These are phyloP conservation scores for Deakozyma indianensis DNA, from an alignment of 805 yeast species.

Conservation along the genomic window DNA sequence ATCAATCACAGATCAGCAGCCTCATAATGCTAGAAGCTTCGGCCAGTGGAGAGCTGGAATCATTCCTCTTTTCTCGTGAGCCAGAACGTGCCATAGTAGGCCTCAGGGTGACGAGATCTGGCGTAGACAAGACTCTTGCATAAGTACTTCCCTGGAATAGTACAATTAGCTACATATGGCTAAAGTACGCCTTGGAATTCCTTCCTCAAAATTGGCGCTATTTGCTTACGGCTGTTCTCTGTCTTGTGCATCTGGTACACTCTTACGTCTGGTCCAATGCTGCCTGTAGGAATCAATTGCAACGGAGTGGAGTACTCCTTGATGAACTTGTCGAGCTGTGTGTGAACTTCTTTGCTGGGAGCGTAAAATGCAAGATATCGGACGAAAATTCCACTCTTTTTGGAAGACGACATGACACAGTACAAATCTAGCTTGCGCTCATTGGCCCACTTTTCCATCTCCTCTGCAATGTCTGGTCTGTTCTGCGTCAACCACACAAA, in stretches of 20 bases:
- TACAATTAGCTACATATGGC: too few relatives aligned
- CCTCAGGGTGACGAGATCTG: not conserved
- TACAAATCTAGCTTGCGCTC: conserved; percentile 25
- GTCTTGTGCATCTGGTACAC: conserved; percentile 36
- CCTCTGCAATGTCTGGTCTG: conserved; percentile 17
- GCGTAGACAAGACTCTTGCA: conserved; percentile 3
- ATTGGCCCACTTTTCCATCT: conserved; percentile 17
- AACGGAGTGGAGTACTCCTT: conserved; percentile 8
- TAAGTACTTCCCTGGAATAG: not conserved
- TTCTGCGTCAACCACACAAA: conserved; percentile 33
- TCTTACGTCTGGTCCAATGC: conserved; percentile 6
- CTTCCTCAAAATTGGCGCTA: conserved; percentile 45
- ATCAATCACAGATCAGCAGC: conserved; percentile 21
- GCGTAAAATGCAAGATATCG: conserved; percentile 31
- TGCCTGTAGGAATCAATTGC: conserved; percentile 3
- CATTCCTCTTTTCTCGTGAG: conserved; percentile 4
- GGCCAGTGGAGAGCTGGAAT: conserved; percentile 20
- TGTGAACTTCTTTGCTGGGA: conserved; percentile 10
- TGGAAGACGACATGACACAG: conserved; percentile 36
- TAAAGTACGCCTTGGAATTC: conserved; percentile 5
- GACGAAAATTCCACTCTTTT: conserved; percentile 20
- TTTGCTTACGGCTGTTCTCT: conserved; percentile 69
- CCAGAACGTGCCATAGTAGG: too few relatives aligned
- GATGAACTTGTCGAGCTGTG: conserved; percentile 16
- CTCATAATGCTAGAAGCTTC: conserved; percentile 15